Evolutionary conservation across 495 filamentous ascomycete species (phyloP).

Genomic region (Clohesyomyces aquaticus): DNA sequence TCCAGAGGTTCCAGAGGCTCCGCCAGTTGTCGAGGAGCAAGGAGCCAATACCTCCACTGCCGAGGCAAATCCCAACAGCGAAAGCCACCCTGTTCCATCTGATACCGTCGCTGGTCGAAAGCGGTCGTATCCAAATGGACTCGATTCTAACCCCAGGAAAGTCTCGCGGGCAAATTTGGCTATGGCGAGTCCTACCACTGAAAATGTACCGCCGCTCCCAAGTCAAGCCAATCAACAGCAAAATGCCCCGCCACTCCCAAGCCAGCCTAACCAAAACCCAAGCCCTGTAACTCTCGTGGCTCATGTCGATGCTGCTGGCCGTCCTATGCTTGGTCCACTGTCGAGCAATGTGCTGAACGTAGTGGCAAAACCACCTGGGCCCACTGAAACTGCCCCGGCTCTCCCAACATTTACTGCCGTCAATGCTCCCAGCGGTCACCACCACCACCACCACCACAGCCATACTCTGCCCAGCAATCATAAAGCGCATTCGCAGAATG

Average conservation of each 20-base stretch:
- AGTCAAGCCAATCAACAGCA: background rate
- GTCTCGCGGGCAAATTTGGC: constrained; percentile 19
- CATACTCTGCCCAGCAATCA: background rate
- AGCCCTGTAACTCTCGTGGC: background rate
- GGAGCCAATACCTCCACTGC: background rate
- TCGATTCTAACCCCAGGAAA: constrained; percentile 6
- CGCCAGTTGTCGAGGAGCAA: background rate
- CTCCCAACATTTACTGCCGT: constrained; percentile 25
- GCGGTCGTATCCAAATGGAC: constrained; percentile 14
- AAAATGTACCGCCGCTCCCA: constrained; percentile 16
- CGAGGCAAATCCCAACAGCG: background rate
- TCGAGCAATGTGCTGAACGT: constrained; percentile 27
- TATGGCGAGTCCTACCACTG: background rate
- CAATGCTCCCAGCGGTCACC: constrained; percentile 2
- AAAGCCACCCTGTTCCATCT: background rate
- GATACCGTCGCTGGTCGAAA: background rate
- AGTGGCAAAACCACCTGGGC: constrained; percentile 6
- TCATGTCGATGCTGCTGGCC: background rate
- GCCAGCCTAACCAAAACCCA: background rate
- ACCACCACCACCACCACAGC: background rate
- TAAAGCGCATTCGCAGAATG: background rate
- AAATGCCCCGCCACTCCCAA: background rate
- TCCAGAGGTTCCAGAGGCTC: too few species aligned
- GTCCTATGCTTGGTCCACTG: constrained; percentile 24
- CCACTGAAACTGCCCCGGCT: background rate